These are phyloP conservation scores for Spathaspora girioi DNA, from an alignment of 805 yeast genomes.

Conservation along the genomic window DNA sequence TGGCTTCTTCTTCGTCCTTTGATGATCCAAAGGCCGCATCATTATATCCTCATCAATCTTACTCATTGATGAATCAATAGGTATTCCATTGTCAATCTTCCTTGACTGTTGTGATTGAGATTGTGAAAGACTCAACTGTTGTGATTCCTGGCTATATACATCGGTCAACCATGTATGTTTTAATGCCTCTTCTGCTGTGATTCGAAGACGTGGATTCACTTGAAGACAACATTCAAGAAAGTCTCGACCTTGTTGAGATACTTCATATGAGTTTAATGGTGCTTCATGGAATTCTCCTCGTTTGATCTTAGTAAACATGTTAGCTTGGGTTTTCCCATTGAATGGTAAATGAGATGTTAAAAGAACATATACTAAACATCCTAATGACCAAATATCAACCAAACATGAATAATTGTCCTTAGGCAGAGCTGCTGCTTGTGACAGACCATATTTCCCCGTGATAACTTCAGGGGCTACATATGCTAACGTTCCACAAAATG, in stretches of 20 bases:
- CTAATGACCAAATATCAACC: constrained; percentile 98
- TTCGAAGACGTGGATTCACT: constrained; percentile 69
- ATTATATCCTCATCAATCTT: constrained; percentile 41
- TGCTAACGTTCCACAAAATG: constrained; percentile 96
- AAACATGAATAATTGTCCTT: constrained; percentile 62
- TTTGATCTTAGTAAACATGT: constrained; percentile 70
- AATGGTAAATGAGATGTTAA: constrained; percentile 93
- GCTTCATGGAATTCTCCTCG: constrained; percentile 78
- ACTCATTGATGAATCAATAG: constrained; percentile 31
- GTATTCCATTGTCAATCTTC: constrained; percentile 37
- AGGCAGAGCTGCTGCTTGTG: constrained; percentile 12
- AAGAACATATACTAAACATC: constrained; percentile 88
- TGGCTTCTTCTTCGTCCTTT: constrained; percentile 18
- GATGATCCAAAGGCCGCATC: constrained; percentile 38
- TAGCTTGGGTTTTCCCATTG: constrained; percentile 87
- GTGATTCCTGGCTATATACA: constrained; percentile 19
- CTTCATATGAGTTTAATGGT: constrained; percentile 61
- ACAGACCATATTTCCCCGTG: constrained; percentile 48
- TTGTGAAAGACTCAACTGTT: constrained; percentile 55
- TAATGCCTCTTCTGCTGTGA: constrained; percentile 74
- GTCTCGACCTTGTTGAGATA: constrained; percentile 66
- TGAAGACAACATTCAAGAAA: constrained; percentile 70
- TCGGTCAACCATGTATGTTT: constrained; percentile 75
- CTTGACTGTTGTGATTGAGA: constrained; percentile 65
- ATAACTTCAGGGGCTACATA: constrained; percentile 95